phyloP scores from a whole-genome alignment of 1,284 basidiomycete genomes.

The Veloboletus limbatus region DNA sequence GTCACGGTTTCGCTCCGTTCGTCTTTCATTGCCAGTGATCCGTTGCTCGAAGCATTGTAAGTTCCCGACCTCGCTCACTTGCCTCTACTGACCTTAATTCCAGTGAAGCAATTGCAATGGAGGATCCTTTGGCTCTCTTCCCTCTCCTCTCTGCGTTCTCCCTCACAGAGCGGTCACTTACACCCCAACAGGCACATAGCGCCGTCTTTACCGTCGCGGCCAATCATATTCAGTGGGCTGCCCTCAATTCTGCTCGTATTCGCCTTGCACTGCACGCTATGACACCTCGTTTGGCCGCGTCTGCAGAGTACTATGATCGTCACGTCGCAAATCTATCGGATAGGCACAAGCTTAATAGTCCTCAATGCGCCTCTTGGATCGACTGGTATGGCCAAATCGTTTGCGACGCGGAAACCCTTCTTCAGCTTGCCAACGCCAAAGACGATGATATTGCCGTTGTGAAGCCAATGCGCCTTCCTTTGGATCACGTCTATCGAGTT shows the following conservation, averaged over 20 bases:
- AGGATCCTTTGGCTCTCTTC: conserved; percentile 27
- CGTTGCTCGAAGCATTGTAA: conserved; percentile 81
- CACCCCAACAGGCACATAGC: conserved; percentile 54
- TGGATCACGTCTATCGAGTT: conserved; percentile 67
- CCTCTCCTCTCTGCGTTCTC: conserved; percentile 28
- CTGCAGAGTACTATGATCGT: conserved; percentile 63
- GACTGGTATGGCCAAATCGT: conserved; percentile 81
- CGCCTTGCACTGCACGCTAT: conserved; percentile 67
- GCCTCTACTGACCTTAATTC: conserved; percentile 4
- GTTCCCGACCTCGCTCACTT: conserved; percentile 25
- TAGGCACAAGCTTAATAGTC: conserved; percentile 19
- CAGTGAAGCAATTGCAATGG: conserved; percentile 55
- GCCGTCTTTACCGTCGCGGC: conserved; percentile 51
- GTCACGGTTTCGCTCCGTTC: conserved; percentile 78
- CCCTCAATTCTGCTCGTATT: conserved; percentile 54
- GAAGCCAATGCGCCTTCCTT: conserved; percentile 53
- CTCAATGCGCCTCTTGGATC: conserved; percentile 76
- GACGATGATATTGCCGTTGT: conserved; percentile 22
- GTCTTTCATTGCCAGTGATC: conserved; percentile 75
- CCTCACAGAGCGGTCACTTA: conserved; percentile 13
- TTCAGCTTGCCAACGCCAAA: conserved; percentile 41
- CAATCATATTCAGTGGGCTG: conserved; percentile 43
- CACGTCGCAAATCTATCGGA: conserved; percentile 36
- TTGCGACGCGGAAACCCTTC: conserved; percentile 68
- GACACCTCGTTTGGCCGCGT: conserved; percentile 71